Evolutionary conservation across 2,329 filamentous ascomycete species (phyloP).

Genomic region (Fusarium anguioides): DNA sequence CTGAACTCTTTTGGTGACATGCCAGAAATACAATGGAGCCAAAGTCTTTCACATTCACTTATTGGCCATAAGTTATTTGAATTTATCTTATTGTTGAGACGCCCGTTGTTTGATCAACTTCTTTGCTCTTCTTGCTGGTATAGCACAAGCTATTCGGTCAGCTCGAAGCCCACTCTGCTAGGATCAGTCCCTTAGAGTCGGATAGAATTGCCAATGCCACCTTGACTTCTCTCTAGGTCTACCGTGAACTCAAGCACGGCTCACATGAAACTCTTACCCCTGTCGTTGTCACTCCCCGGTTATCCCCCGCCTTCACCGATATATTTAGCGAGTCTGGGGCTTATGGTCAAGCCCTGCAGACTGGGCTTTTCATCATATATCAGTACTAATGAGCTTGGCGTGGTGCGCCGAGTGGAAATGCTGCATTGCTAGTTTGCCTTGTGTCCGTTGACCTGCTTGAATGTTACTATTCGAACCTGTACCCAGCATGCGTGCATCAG

Average conservation of each 20-base stretch:
- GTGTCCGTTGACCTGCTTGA: neutral
- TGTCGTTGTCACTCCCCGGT: neutral
- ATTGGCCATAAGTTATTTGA: too few species aligned
- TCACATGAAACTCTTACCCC: neutral
- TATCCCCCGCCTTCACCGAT: constrained; percentile 1
- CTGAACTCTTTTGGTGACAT: too few species aligned
- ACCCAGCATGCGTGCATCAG: neutral
- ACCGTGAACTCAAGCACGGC: too few species aligned
- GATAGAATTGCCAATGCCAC: neutral
- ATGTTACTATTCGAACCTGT: neutral
- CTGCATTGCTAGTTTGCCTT: neutral
- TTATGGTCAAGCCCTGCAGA: neutral
- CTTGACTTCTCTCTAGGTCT: neutral
- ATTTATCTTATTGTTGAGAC: too few species aligned
- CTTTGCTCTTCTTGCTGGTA: neutral
- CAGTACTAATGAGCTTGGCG: neutral
- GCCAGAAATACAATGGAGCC: too few species aligned
- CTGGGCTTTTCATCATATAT: neutral
- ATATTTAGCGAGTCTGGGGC: neutral
- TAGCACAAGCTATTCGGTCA: neutral
- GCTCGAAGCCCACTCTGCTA: neutral
- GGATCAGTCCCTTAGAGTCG: too few species aligned
- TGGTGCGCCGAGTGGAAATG: neutral
- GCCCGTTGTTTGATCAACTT: too few species aligned
- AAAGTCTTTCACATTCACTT: too few species aligned